Percentiles rank a stretch among this genome's conserved stretches.
These are phyloP conservation scores for Dillenia suffruticosa DNA, from an alignment of 164 flowering plant genomes.

Conservation along the genomic window DNA sequence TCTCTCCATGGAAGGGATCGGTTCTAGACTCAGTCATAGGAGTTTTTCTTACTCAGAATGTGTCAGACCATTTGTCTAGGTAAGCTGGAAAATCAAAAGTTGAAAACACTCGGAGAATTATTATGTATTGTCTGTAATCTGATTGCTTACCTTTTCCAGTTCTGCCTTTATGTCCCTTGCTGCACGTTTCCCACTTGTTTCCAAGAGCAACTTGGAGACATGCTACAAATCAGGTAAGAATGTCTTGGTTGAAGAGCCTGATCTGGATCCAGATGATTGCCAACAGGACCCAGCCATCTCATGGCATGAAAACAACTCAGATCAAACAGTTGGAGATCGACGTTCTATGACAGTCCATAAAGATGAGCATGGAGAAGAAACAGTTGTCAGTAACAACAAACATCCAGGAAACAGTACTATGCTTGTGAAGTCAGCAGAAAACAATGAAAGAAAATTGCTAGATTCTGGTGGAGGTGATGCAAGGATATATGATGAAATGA, in stretches of 20 bases:
- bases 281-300: neutral
- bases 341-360: slow-evolving; percentile 21
- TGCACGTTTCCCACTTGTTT: slow-evolving; percentile 45
- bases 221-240: slow-evolving; percentile 19
- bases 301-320: slow-evolving; percentile 16
- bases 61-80: slow-evolving; percentile 81
- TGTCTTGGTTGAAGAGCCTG: slow-evolving; percentile 23
- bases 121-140: no score
- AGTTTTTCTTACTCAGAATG: slow-evolving; percentile 78
- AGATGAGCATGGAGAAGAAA: slow-evolving; percentile 20
- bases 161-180: slow-evolving; percentile 79
- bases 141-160: slow-evolving; percentile 30
- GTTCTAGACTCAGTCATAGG: slow-evolving; percentile 75
- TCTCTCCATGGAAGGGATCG: slow-evolving; percentile 75
- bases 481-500: slow-evolving; percentile 7
- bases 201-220: slow-evolving; percentile 10
- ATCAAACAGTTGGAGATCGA: slow-evolving; percentile 11
- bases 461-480: slow-evolving; percentile 9
- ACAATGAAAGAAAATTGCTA: slow-evolving; percentile 1
- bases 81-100: slow-evolving; percentile 11
- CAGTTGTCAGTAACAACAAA: slow-evolving; percentile 23
- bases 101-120: no score
- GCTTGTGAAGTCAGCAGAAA: slow-evolving; percentile 6
- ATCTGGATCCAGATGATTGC: slow-evolving; percentile 23
- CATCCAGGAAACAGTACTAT: slow-evolving; percentile 9